Percentiles rank a stretch among this genome's conserved stretches.
These are phyloP conservation scores for Agrostemma githago DNA, from an alignment of 148 eudicot genomes.

Conservation along the genomic window DNA sequence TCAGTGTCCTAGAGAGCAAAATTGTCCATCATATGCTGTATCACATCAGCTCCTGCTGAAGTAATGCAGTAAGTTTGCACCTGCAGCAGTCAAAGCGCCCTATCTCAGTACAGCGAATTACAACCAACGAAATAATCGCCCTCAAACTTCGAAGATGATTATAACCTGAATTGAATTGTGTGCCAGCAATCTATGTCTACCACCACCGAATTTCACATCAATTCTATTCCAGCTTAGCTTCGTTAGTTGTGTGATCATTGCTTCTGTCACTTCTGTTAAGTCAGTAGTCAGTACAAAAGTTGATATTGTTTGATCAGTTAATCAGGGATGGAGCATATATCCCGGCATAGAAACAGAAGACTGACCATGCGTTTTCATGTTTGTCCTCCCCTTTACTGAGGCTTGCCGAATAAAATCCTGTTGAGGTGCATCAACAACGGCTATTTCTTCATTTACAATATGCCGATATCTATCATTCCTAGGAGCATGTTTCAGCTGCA, in stretches of 20 bases:
- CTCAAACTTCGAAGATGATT: not conserved
- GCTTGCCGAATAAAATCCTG: conserved; percentile 30
- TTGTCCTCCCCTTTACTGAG: conserved; percentile 27
- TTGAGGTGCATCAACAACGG: conserved; percentile 20
- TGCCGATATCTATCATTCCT: conserved; percentile 64
- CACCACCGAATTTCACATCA: conserved; percentile 78
- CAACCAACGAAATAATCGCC: not conserved
- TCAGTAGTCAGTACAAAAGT: not conserved
- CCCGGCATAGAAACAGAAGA: not conserved
- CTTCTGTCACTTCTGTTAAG: conserved; percentile 42
- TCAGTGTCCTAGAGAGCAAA: conserved; percentile 27
- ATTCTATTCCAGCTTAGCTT: conserved; percentile 79
- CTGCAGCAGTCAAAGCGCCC: conserved; percentile 18
- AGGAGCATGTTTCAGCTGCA: conserved; percentile 39
- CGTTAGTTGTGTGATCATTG: conserved; percentile 65
- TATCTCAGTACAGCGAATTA: not conserved
- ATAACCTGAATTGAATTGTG: conserved; percentile 82
- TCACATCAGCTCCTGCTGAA: conserved; percentile 49
- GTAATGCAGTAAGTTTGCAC: conserved; percentile 33
- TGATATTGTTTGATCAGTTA: not conserved
- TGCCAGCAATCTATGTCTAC: conserved; percentile 63
- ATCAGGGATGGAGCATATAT: not conserved
- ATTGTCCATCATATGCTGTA: conserved; percentile 53
- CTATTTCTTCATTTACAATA: conserved; percentile 46
- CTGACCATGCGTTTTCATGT: conserved; percentile 60